Conservation (phyloP, 345 rosid species). For the Linum trigynum region DNA sequence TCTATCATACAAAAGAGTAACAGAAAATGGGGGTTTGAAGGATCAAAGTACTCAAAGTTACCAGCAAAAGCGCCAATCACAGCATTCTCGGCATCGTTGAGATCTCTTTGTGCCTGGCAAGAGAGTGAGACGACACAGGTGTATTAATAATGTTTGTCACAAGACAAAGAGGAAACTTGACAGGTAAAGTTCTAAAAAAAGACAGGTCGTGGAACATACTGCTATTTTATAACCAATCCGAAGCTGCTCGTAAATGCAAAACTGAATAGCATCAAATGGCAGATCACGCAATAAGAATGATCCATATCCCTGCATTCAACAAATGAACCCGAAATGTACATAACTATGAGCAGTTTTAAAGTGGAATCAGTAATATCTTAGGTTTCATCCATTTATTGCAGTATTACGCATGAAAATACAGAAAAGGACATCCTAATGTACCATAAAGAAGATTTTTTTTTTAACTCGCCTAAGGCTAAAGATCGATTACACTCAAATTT, state of each 20-base stretch:
- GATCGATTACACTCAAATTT: no score
- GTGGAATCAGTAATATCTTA: no score
- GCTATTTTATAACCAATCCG: conserved; percentile 74
- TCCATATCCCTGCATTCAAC: conserved; percentile 60
- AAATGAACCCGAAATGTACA: not conserved
- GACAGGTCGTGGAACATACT: conserved; percentile 35
- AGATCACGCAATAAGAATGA: conserved; percentile 82
- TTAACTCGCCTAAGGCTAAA: no score
- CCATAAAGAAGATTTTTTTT: no score
- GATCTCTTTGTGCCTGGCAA: conserved; percentile 66
- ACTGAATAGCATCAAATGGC: conserved; percentile 94
- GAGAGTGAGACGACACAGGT: not conserved
- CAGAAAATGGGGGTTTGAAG: no score
- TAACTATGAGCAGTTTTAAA: no score
- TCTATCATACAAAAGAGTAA: no score
- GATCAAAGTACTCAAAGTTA: conserved; percentile 16
- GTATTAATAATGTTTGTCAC: not conserved
- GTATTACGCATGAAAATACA: no score
- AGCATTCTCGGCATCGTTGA: conserved; percentile 91
- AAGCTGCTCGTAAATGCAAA: conserved; percentile 93
- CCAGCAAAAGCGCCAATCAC: conserved; percentile 89
- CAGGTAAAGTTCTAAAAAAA: not conserved
- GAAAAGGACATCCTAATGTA: no score
- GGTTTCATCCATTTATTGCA: no score
- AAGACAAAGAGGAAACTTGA: not conserved